Base-by-base conservation (phyloP, 257 asterid genomes). In the Primulina eburnea region DNA sequence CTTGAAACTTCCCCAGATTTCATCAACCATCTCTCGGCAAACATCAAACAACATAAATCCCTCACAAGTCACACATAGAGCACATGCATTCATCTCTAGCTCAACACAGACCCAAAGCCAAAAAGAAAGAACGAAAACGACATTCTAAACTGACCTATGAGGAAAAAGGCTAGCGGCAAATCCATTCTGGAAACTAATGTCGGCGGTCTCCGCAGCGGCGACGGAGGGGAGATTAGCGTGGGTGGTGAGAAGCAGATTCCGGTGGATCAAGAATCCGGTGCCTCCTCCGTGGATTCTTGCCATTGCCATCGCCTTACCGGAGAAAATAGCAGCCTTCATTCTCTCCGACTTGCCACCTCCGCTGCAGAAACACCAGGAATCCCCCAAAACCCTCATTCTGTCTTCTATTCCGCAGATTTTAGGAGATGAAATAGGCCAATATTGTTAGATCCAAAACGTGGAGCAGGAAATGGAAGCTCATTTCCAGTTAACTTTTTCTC, bases 311-410 rank as follows among this genome's bases (percentile, higher is more conserved):
- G 87, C 83, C 71, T 89, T 91, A 8, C 97, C 82, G 74, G 97
- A 80, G 79, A 82, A 89, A 72, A 94, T 89, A 65, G 84, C 75
- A 14, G 85, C 92, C 73, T 91, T 94, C 83, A 83, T 82, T 75
- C 94, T 85, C 90, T 91, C 96, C 73, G 97, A 84, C 88, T 89
- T 94, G 52, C 95, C 97, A 70, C 97, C 97, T 28, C 99, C 97
- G 69, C 83, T 91, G 78, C 97, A 94, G 82, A 94, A 91, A 69
- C 97, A 94, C 97, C 93, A 91, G 1, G 96, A 88, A 32, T 94
- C 95, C 57, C 86, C 82, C 80, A 88, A 82, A 71, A 84, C 84
- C 89, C 92, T 85, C 21, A 40, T 65, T 26, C 5, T 30, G 17
- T 29, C 4, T 26, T 10, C 7, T 5, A 24, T 24, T 12, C 29